Evolutionary conservation across 805 yeast species (phyloP), one percentile per base, ranked within the genome.

Genomic region (Scheffersomyces ergatensis): DNA sequence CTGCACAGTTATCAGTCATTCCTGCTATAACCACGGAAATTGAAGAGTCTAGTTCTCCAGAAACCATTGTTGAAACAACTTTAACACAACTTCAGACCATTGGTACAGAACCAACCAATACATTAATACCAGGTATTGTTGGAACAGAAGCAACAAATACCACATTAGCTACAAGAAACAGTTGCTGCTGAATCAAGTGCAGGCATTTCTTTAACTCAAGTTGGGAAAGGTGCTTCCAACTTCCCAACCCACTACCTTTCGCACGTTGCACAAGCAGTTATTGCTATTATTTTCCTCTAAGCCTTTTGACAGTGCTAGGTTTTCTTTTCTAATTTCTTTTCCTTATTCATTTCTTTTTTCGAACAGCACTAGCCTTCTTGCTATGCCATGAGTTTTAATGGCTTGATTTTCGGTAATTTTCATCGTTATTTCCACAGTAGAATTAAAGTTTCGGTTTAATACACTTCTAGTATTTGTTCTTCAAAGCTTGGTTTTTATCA

Each of bases 381-480:
- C 24, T 21, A n/a, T n/a, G n/a, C n/a, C 24, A 21, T 9, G 9
- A 21, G 6, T 9, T 21, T 6, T 6, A 7, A 21, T 21, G 24
- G 29, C 14, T 25, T 25, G 11, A 5, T 11, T 25, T 25, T 25
- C 29, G 29, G 29, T 25, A 9, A 7, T 25, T 25, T 25, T 25
- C n/a, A 25, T 5, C 13, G 11, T 14, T 25, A n/a, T n/a, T n/a
- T n/a, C n/a, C n/a, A n/a, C n/a, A n/a, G n/a, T 21, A 21, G 24
- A 7, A 21, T 21, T 7, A 21, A 21, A 7, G 6, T 21, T 9
- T 7, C 9, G 9, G 6, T 21, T 21, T 21, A 21, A 21, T 21
- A 21, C 24, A 21, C 14, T 26, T 26, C 25, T 37, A 43, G 29
- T 43, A 43, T 18, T 43, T 39, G 24, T 37, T 36, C 17, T 11